Evolutionary conservation across 306 rosid species (phyloP), one percentile per base, ranked within the genome.

Genomic region (Trifolium repens): DNA sequence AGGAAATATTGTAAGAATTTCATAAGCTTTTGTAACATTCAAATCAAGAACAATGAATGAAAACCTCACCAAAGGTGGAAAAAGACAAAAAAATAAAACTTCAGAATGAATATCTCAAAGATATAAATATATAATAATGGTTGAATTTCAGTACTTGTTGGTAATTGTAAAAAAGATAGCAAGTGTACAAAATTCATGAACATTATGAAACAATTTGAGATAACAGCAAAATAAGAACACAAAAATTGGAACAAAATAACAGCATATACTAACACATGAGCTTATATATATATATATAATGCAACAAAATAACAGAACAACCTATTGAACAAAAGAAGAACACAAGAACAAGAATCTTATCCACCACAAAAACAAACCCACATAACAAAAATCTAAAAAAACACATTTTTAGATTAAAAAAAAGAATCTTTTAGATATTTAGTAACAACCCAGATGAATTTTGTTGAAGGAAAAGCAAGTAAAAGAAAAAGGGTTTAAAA

Each of bases 201-300:
- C 27, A 54, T 14, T 73, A 15, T 19, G 4, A 44, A 71, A 71
- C 54, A 67, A 58, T 50, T 75, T 34, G 30, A 58, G 77, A 53
- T 54, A 70, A 42, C 19, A 44, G 22, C 24, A 63, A 53, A 27
- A 17, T 8, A 50, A 59, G 19, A 9, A 7, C 44, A 19, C 15
- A 3, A 8, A 74, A 61, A 17, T 58, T 6, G 30, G 52, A 60
- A 74, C 58, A 32, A 15, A 7, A 50, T 69, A 42, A 50, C 74
- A 42, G 40, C 60, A 83, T 4, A 83, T 4, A 2, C 32, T 8
- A 40, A 43, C 35, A 24, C 50, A 27, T 1, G 15, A 67, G 30
- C 67, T 26, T 2, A 26, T 7, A 72, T 3, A 34, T 7, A 72
- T 3, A 34, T 14, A 44, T 47, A 24, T 47, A 68, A 57, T 57